A percentile compares a stretch with the other conserved stretches of the same genome.
Conservation (phyloP, 2,329 filamentous ascomycete species). For the Hypoxylon sp. region DNA sequence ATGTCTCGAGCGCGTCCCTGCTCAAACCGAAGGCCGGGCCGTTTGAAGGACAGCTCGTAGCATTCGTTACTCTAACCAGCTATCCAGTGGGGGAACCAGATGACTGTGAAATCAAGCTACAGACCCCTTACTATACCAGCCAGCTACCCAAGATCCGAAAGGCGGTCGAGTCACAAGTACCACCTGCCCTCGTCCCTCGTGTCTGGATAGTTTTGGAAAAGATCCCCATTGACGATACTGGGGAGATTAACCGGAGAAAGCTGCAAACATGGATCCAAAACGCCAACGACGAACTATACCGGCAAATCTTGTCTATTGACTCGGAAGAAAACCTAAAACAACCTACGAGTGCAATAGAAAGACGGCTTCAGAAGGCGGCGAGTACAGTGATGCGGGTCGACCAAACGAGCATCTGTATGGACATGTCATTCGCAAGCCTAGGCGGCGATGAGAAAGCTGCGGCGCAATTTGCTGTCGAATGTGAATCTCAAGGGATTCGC, state of each 20-base stretch:
- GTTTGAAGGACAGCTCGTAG: slow-evolving; percentile 64
- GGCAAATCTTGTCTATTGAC: slow-evolving; percentile 61
- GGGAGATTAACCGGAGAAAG: slow-evolving; percentile 58
- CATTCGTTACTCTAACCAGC: slow-evolving; percentile 59
- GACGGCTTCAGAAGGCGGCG: slow-evolving; percentile 56
- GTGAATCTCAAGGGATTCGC: slow-evolving; percentile 56
- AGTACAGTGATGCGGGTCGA: slow-evolving; percentile 57
- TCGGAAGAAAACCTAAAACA: slow-evolving; percentile 54
- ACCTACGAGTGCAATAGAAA: slow-evolving; percentile 57
- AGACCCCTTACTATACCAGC: slow-evolving; percentile 58
- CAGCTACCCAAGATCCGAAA: slow-evolving; percentile 59
- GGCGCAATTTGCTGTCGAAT: slow-evolving; percentile 56
- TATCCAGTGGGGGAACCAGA: slow-evolving; percentile 49
- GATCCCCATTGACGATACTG: slow-evolving; percentile 60
- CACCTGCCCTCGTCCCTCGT: slow-evolving; percentile 56
- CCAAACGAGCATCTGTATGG: slow-evolving; percentile 58
- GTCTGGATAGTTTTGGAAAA: slow-evolving; percentile 63
- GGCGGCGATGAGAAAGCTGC: slow-evolving; percentile 58
- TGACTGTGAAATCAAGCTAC: slow-evolving; percentile 55
- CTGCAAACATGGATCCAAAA: slow-evolving; percentile 69
- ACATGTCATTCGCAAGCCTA: slow-evolving; percentile 57
- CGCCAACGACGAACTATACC: slow-evolving; percentile 61
- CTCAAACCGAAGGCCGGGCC: slow-evolving; percentile 64
- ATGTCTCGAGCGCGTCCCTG: slow-evolving; percentile 59
- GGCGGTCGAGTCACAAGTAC: slow-evolving; percentile 55